Evolutionary conservation across 1,284 basidiomycete genomes (phyloP).

Genomic region (Microstroma glucosiphilum): DNA sequence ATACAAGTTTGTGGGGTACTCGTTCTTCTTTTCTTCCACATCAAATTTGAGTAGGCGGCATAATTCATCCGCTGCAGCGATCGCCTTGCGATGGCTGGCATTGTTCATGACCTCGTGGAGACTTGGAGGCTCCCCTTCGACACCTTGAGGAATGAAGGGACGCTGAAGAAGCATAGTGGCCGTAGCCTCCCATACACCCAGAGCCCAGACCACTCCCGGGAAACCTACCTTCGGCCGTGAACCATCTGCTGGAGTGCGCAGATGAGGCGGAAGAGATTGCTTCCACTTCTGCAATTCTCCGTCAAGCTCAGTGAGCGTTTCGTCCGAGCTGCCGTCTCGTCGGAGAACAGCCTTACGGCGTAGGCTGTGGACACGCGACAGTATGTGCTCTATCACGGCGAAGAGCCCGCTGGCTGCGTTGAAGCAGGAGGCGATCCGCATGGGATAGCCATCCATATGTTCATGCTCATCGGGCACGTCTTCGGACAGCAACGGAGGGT

Average conservation of each 20-base stretch:
- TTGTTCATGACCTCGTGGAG: conserved; percentile 35
- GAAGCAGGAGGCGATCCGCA: conserved; percentile 29
- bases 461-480: conserved; percentile 53
- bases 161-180: conserved; percentile 35
- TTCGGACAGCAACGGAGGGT: conserved; percentile 51
- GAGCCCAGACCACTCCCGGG: conserved; percentile 7
- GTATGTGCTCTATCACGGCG: conserved; percentile 37
- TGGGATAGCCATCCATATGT: conserved; percentile 48
- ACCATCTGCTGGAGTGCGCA: conserved; percentile 20
- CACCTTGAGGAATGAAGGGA: conserved; percentile 37
- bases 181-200: conserved; percentile 40
- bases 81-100: conserved; percentile 27
- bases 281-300: conserved; percentile 32
- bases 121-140: not conserved
- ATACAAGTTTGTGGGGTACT: not conserved
- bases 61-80: conserved; percentile 32
- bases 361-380: conserved; percentile 38
- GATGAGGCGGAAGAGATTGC: conserved; percentile 25
- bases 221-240: conserved; percentile 1
- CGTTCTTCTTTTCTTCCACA: not conserved
- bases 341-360: conserved; percentile 36
- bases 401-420: conserved; percentile 39
- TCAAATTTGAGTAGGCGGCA: not conserved
- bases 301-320: conserved; percentile 33
- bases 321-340: conserved; percentile 22